Conservation (phyloP, 164 flowering plant genomes). For the Echeveria elegans region DNA sequence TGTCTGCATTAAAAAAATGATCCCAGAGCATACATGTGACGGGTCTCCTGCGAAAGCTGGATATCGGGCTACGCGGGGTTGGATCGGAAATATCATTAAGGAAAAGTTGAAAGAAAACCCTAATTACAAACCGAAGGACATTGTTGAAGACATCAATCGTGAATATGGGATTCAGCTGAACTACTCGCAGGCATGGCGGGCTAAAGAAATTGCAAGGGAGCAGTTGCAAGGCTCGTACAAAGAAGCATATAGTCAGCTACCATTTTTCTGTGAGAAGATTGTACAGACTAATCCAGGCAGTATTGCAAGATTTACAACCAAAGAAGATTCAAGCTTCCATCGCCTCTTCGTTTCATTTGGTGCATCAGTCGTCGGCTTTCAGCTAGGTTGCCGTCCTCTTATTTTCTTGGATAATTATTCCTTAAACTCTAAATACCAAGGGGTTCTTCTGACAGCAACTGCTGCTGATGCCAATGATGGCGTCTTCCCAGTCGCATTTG, state of each 20-base stretch:
- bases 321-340: slow-evolving; percentile 52
- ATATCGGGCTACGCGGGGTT: slow-evolving; percentile 12
- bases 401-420: slow-evolving; percentile 58
- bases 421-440: slow-evolving; percentile 52
- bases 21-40: slow-evolving; percentile 16
- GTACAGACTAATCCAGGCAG: slow-evolving; percentile 68
- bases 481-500: slow-evolving; percentile 71
- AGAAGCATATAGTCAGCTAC: slow-evolving; percentile 52
- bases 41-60: background rate
- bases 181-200: slow-evolving; percentile 47
- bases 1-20: slow-evolving; percentile 11
- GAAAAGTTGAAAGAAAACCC: background rate
- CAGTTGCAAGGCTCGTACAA: slow-evolving; percentile 53
- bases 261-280: slow-evolving; percentile 49
- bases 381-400: slow-evolving; percentile 62
- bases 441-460: slow-evolving; percentile 49
- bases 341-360: slow-evolving; percentile 53
- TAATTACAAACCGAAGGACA: too few species aligned
- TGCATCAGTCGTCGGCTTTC: slow-evolving; percentile 58
- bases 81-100: slow-evolving; percentile 11
- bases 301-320: slow-evolving; percentile 44
- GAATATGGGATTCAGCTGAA: slow-evolving; percentile 41
- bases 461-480: slow-evolving; percentile 65
- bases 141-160: slow-evolving; percentile 22
- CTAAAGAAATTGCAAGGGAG: slow-evolving; percentile 35